phyloP scores from a whole-genome alignment of 1,284 basidiomycete species.

The Rhodofomes roseus region DNA sequence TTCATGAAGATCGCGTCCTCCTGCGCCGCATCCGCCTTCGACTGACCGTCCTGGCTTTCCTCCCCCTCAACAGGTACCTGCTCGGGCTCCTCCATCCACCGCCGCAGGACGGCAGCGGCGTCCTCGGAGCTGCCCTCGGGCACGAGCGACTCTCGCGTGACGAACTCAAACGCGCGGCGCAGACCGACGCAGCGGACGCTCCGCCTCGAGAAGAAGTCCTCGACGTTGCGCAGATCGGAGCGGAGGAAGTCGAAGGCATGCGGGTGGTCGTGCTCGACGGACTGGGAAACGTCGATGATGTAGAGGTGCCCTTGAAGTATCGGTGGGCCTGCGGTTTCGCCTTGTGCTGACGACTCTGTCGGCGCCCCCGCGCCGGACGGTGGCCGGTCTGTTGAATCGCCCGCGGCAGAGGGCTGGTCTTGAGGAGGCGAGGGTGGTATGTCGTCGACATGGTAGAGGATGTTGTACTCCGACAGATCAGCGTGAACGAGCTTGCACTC shows the following conservation, averaged over 20 bases:
- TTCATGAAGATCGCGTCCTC: constrained; percentile 87
- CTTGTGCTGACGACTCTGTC: neutral
- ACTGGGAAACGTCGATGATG: constrained; percentile 98
- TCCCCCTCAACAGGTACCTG: constrained; percentile 17
- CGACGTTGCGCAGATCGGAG: constrained; percentile 88
- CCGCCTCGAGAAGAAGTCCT: constrained; percentile 84
- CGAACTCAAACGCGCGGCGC: constrained; percentile 84
- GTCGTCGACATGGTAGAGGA: constrained; percentile 73
- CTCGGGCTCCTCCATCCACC: constrained; percentile 48
- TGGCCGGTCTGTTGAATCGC: neutral
- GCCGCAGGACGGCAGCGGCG: constrained; percentile 40
- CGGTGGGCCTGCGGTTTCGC: constrained; percentile 2
- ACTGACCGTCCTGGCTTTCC: constrained; percentile 10
- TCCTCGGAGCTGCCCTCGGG: constrained; percentile 22
- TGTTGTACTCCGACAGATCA: constrained; percentile 98
- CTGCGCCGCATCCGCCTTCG: constrained; percentile 31
- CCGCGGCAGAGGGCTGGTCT: neutral
- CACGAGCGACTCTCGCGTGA: constrained; percentile 57
- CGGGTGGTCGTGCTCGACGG: constrained; percentile 98
- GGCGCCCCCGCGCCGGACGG: neutral
- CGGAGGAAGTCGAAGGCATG: constrained; percentile 95
- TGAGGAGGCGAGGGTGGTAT: neutral
- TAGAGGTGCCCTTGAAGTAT: constrained; percentile 60
- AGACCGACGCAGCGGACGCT: constrained; percentile 81
- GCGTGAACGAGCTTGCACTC: constrained; percentile 94